Evolutionary conservation across 1,284 basidiomycete species (phyloP).

Genomic region (Trametes versicolor): DNA sequence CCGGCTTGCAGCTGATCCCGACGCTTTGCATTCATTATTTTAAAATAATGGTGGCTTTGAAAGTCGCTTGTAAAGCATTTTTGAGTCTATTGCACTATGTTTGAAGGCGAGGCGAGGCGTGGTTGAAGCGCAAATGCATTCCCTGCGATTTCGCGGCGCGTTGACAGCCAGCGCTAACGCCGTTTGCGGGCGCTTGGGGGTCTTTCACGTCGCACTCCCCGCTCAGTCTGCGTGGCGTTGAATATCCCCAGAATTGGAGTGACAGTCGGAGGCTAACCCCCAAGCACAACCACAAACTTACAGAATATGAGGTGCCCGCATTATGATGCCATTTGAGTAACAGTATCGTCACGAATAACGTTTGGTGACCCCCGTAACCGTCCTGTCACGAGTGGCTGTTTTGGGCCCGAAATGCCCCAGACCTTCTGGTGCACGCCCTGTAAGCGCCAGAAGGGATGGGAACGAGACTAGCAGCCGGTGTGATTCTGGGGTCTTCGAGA

Average conservation of each 20-base stretch:
- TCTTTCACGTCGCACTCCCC: neutral
- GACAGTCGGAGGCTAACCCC: neutral
- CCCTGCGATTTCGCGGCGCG: neutral
- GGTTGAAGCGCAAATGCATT: neutral
- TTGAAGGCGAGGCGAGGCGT: too few relatives aligned
- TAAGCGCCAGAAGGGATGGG: conserved; percentile 11
- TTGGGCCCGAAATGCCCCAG: neutral
- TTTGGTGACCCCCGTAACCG: neutral
- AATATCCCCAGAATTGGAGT: neutral
- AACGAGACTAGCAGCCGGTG: conserved; percentile 5
- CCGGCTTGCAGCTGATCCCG: neutral
- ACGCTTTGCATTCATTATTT: neutral
- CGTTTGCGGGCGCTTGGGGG: neutral
- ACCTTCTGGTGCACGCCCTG: neutral
- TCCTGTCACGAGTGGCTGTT: conserved; percentile 1
- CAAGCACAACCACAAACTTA: neutral
- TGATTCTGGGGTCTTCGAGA: too few relatives aligned
- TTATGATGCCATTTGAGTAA: neutral
- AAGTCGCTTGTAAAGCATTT: too few relatives aligned
- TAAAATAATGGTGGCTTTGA: neutral
- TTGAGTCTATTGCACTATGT: too few relatives aligned
- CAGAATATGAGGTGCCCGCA: neutral
- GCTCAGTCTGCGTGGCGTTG: neutral
- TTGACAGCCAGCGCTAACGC: neutral
- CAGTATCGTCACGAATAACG: too few relatives aligned